Evolutionary conservation across 208 protist genomes (phyloP).

Genomic region (Acanthamoeba culbertsoni): DNA sequence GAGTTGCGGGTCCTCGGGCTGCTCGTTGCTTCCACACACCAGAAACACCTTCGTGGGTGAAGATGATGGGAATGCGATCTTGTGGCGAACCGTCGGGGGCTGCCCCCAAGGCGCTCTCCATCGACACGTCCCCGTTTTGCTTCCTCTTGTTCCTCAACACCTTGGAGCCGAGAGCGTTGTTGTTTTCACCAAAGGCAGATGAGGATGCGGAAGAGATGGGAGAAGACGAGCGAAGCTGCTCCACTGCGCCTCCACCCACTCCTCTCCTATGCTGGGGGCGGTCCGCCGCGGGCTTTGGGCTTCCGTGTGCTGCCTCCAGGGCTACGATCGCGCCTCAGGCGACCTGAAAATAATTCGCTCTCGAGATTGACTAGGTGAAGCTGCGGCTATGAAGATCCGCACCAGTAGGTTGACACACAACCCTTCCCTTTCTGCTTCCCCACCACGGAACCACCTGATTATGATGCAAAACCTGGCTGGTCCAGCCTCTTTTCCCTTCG

Average conservation of each 20-base stretch:
- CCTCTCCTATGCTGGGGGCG: not conserved
- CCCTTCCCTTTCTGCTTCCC: too few species aligned
- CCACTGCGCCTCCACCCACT: not conserved
- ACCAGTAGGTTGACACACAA: too few species aligned
- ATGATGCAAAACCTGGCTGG: too few species aligned
- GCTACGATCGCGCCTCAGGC: not conserved
- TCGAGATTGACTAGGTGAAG: too few species aligned
- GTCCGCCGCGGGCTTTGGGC: not conserved
- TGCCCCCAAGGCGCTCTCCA: not conserved
- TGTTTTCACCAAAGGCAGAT: not conserved
- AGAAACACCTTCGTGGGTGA: constrained; percentile 23
- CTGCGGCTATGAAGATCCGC: too few species aligned
- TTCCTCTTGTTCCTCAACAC: not conserved
- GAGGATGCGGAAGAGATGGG: not conserved
- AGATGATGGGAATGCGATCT: constrained; percentile 17
- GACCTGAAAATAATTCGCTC: too few species aligned
- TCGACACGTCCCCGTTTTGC: not conserved
- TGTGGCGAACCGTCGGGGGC: not conserved
- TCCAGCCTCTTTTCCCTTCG: too few species aligned
- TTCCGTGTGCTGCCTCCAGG: not conserved
- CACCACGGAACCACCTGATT: too few species aligned
- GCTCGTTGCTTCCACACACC: constrained; percentile 21
- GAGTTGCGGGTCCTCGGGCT: not conserved
- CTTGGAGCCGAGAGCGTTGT: not conserved
- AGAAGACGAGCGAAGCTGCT: not conserved